Percentiles rank a stretch among this genome's conserved stretches.
Conservation (phyloP, 768 basidiomycete genomes). For the Psilocybe azurescens region DNA sequence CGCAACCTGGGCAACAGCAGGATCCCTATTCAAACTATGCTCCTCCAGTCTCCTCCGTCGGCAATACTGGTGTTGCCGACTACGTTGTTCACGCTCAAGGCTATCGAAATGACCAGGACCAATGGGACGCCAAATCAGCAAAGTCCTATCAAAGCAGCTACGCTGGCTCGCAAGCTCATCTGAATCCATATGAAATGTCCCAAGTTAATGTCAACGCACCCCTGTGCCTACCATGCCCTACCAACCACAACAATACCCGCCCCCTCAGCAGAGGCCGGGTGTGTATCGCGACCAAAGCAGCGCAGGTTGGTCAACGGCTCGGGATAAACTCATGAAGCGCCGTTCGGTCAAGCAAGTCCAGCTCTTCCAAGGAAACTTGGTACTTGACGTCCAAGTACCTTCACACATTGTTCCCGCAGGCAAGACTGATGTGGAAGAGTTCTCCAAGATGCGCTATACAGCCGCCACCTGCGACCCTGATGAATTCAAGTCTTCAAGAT, state of each 20-base stretch:
- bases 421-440: slow-evolving; percentile 68
- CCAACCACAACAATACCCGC: slow-evolving; percentile 64
- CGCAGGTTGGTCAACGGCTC: slow-evolving; percentile 67
- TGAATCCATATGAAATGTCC: slow-evolving; percentile 69
- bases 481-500: slow-evolving; percentile 79
- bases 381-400: slow-evolving; percentile 84
- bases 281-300: slow-evolving; percentile 51
- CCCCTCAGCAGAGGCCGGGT: slow-evolving; percentile 51
- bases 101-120: slow-evolving; percentile 52
- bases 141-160: slow-evolving; percentile 71
- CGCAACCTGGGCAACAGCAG: slow-evolving; percentile 19
- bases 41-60: slow-evolving; percentile 18
- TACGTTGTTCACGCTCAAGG: slow-evolving; percentile 41
- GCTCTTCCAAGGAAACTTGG: slow-evolving; percentile 82
- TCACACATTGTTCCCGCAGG: slow-evolving; percentile 76
- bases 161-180: slow-evolving; percentile 74
- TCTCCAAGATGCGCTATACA: slow-evolving; percentile 86
- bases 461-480: slow-evolving; percentile 92
- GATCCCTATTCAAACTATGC: slow-evolving; percentile 24
- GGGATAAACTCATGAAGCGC: slow-evolving; percentile 84
- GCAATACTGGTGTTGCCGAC: slow-evolving; percentile 34
- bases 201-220: slow-evolving; percentile 49
- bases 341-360: slow-evolving; percentile 81
- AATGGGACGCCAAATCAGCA: slow-evolving; percentile 56
- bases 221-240: slow-evolving; percentile 63